Base-by-base conservation (phyloP, 2,329 filamentous ascomycete genomes). In the Stemphylium lycopersici region DNA sequence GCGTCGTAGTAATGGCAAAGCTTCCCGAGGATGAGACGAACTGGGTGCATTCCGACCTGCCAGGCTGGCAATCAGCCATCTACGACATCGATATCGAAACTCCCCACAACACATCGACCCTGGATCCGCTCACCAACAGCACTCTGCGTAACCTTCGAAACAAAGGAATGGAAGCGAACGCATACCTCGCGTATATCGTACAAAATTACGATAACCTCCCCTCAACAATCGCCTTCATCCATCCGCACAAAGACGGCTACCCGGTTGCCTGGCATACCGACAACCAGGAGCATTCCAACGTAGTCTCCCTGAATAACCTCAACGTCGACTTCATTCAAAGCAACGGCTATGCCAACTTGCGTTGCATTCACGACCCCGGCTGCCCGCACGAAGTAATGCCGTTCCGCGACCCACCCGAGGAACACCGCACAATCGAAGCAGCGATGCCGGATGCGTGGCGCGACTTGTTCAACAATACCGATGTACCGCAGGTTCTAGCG, bases 11-110 rank as follows among this genome's bases (percentile, higher is more conserved):
- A 15, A 63, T 65, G 47, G 60, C 63, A 47, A 56, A 54, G 33
- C 37, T 58, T 38, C 53, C 58, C 2, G 50, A 26, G 45, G 63
- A 68, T 20, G 62, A 68, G 41, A 64, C 62, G 41, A 34, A 33
- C 24, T 68, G 63, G 62, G 59, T 64, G 34, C 57, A 66, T 20
- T 51, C 37, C 32, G 56, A 64, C 20, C 45, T 64, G 26, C 48
- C 43, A 50, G 61, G 60, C 48, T 81, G 73, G 48, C 74, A 82
- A 81, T 66, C 70, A 68, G 55, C 78, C 78, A 81, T 62, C 68
- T 74, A 38, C 69, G 68, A 51, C 62, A 52, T 67, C 32, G 60
- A 65, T 15, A 57, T 32, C 13, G 57, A 56, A 51, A 62, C 44
- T 46, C 57, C 56, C 6, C 57, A 59, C 37, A 53, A 54, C 16